Evolutionary conservation across 2,329 filamentous ascomycete species (phyloP).

Genomic region (Capronia epimyces): DNA sequence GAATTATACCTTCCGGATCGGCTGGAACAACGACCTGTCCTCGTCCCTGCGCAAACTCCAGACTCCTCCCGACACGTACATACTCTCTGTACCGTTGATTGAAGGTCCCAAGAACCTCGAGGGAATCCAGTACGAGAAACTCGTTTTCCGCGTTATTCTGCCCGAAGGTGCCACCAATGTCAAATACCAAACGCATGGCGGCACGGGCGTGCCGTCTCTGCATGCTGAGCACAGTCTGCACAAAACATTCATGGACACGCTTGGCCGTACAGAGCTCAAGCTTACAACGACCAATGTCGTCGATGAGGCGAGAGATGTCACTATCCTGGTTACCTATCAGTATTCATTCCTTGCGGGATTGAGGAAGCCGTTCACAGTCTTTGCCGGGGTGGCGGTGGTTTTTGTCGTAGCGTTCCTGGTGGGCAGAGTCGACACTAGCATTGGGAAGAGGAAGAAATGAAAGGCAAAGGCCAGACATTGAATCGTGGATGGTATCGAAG

Average conservation of each 20-base stretch:
- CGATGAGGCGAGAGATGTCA: slow-evolving; percentile 79
- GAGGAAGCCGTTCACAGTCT: slow-evolving; percentile 81
- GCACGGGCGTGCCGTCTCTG: slow-evolving; percentile 67
- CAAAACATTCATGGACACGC: slow-evolving; percentile 87
- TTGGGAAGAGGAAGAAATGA: slow-evolving; percentile 50
- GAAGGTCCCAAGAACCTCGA: slow-evolving; percentile 84
- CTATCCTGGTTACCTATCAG: slow-evolving; percentile 66
- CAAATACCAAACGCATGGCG: slow-evolving; percentile 66
- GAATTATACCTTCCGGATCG: slow-evolving; percentile 96
- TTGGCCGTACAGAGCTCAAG: slow-evolving; percentile 76
- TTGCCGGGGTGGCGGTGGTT: slow-evolving; percentile 64
- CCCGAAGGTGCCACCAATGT: slow-evolving; percentile 75
- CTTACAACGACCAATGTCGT: slow-evolving; percentile 81
- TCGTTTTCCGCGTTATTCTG: slow-evolving; percentile 75
- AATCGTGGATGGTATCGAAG: too few species aligned
- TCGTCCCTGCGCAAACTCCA: slow-evolving; percentile 64
- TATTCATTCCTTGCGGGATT: slow-evolving; percentile 68
- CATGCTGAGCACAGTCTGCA: slow-evolving; percentile 59
- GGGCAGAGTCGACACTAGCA: slow-evolving; percentile 74
- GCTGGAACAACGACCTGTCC: slow-evolving; percentile 84
- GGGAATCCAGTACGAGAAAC: slow-evolving; percentile 76
- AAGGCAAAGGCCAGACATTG: too few species aligned
- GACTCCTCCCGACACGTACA: slow-evolving; percentile 60
- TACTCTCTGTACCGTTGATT: slow-evolving; percentile 85
- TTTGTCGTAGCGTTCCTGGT: slow-evolving; percentile 71